Base-by-base conservation (phyloP, 2,329 filamentous ascomycete species). In the Cryphonectria radicalis region DNA sequence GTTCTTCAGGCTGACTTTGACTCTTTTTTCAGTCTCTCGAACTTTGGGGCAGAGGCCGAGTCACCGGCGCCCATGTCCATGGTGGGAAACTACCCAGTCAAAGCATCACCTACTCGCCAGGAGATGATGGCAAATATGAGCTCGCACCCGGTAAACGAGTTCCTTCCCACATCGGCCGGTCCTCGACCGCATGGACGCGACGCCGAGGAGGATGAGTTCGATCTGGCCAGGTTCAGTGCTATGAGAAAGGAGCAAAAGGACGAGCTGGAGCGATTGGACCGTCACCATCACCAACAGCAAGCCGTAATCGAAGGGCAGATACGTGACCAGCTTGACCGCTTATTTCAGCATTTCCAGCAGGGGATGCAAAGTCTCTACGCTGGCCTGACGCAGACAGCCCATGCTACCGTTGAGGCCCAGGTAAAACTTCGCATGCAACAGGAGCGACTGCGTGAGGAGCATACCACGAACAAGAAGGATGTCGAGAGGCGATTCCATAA, bases 191-290 rank as follows among this genome's bases (percentile, higher is more conserved):
- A 69, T 63, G 69, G 66, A 22, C 17, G 17, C 17, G 46, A 69
- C 4, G 3, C 40, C 6, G 37, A 28, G 13, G 68, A 72, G 5
- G 71, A 73, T 28, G 71, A 73, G 1, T 66, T 73, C 25, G 69
- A 71, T 25, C 37, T 71, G 25, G 69, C 69, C 43, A 64, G 65
- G 46, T 71, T 63, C 40, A 67, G 63, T 11, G 71, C 71, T 0
- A 28, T 73, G 13, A 71, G 62, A 13, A 73, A 71, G 66, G 71
- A 71, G 37, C 67, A 67, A 40, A 60, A 69, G 66, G 71, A 73
- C 25, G 71, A 73, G 22, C 59, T 67, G 43, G 70, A 73, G 28
- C 69, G 66, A 1, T 63, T 73, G 19, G 69, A 71, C 40, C 60
- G 68, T 2, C 66, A 69, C 32, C 63, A 71, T 28, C 63, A 64